phyloP scores from a whole-genome alignment of 2,329 filamentous ascomycete species.

The Nemania sp. region DNA sequence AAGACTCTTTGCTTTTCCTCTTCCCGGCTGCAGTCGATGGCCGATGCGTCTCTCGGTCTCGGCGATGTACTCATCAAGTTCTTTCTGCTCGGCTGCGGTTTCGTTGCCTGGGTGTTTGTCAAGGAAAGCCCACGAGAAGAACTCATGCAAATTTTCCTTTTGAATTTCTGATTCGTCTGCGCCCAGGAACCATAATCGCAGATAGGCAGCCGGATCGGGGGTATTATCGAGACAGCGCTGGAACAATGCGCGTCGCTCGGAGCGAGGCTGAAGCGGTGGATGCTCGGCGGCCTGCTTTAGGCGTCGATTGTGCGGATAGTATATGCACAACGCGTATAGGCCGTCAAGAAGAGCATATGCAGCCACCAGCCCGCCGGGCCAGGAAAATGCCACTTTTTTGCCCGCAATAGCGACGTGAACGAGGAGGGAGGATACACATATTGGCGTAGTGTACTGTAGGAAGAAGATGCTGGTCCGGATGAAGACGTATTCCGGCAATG shows the following conservation, averaged over 20 bases:
- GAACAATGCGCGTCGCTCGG: conserved; percentile 60
- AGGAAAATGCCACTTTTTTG: conserved; percentile 19
- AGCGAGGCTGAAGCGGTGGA: conserved; percentile 46
- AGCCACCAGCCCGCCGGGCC: conserved; percentile 30
- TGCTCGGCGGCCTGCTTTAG: conserved; percentile 46
- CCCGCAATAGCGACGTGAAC: conserved; percentile 31
- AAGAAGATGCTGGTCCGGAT: conserved; percentile 50
- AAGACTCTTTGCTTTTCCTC: conserved; percentile 58
- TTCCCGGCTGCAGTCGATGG: conserved; percentile 54
- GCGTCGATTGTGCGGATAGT: conserved; percentile 46
- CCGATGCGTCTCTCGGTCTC: conserved; percentile 58
- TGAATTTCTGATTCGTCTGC: conserved; percentile 60
- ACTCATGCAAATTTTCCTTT: conserved; percentile 69
- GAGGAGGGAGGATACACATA: conserved; percentile 42
- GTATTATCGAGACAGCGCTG: conserved; percentile 58
- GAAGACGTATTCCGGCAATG: conserved; percentile 45
- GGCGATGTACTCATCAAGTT: conserved; percentile 53
- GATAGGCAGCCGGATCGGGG: conserved; percentile 57
- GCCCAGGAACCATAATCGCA: conserved; percentile 68
- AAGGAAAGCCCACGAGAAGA: conserved; percentile 69
- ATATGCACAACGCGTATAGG: conserved; percentile 48
- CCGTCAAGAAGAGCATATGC: conserved; percentile 45
- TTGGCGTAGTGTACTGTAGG: conserved; percentile 49
- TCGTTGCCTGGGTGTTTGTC: conserved; percentile 43
- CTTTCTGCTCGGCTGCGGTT: conserved; percentile 41